These are phyloP conservation scores for Ascoidea tarda DNA, from an alignment of 805 yeast species.

Conservation along the genomic window DNA sequence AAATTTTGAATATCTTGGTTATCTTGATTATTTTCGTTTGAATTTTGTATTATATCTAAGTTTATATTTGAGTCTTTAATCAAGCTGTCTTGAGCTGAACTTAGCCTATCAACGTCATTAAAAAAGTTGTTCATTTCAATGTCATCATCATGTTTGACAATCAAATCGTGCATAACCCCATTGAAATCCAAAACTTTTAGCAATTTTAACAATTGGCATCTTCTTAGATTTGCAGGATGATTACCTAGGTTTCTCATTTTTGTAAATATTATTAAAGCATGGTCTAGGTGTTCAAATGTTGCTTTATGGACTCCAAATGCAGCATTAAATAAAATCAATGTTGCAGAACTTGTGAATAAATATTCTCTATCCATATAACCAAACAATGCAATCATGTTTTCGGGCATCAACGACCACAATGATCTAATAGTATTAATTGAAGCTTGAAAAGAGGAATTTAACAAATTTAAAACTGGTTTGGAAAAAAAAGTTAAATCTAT, in stretches of 20 bases:
- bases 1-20: not conserved
- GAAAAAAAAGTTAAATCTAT: conserved; percentile 59
- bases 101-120: not conserved
- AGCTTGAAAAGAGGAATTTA: conserved; percentile 70
- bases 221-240: conserved; percentile 63
- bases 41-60: not conserved
- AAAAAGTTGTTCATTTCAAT: not conserved
- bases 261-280: conserved; percentile 54
- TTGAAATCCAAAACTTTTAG: conserved; percentile 55
- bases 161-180: conserved; percentile 43
- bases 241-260: conserved; percentile 68
- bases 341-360: conserved; percentile 62
- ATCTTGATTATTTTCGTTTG: not conserved
- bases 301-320: conserved; percentile 76
- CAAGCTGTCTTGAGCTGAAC: too few species aligned
- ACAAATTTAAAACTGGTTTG: conserved; percentile 46
- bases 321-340: conserved; percentile 57
- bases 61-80: too few species aligned
- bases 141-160: conserved; percentile 43
- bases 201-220: conserved; percentile 56
- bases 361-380: conserved; percentile 85
- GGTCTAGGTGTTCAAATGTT: conserved; percentile 57
- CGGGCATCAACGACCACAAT: conserved; percentile 61
- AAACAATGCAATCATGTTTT: conserved; percentile 71
- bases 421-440: conserved; percentile 64